Base-by-base conservation (phyloP, 2,329 filamentous ascomycete species). In the Colletotrichum spaethianum region DNA sequence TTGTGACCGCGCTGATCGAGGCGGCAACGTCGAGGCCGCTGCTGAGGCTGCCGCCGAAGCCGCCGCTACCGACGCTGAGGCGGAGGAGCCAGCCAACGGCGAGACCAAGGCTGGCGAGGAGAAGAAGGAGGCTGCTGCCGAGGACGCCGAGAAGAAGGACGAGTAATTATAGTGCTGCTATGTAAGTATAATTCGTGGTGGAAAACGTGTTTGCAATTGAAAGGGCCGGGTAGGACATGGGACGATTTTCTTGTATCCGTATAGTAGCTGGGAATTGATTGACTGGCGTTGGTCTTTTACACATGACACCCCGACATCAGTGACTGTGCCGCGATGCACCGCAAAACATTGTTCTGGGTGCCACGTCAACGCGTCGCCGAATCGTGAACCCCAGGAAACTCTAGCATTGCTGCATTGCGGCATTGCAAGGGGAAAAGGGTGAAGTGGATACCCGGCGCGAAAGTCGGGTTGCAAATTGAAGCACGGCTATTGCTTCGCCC, bases 1-100 rank as follows among this genome's bases (percentile, higher is more conserved):
- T 91, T 31, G 94, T 96, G 28, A 91, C 92, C 85, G 90, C 90
- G 79, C 82, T 98, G 52, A 90, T 95, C 36, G 86, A 87, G 61
- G 75, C 72, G 57, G 48, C 66, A 75, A 75, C 11, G 28, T 75
- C 77, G 64, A 78, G 77, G 75, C 69, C 18, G 73, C 73, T 42
- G 90, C 95, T 23, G 86, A 87, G 61, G 62, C 76, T 71, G 72
- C 42, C 60, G 75, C 75, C 14, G 28, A 75, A 77, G 60, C 77
- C 77, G 75, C 72, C 28, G 76, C 74, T 56, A 68, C 74, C 20
- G 63, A 74, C 38, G 72, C 57, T 40, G 75, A 73, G 48, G 80
- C 79, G 44, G 80, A 82, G 74, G 78, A 80, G 68, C 75, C 71
- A 55, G 76, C 76, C 48, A 78, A 77, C 23, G 75, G 76, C 23